Percentiles rank a stretch among this genome's conserved stretches.
Conservation (phyloP, 2,329 filamentous ascomycete genomes). For the Calcarisporium arbuscula region DNA sequence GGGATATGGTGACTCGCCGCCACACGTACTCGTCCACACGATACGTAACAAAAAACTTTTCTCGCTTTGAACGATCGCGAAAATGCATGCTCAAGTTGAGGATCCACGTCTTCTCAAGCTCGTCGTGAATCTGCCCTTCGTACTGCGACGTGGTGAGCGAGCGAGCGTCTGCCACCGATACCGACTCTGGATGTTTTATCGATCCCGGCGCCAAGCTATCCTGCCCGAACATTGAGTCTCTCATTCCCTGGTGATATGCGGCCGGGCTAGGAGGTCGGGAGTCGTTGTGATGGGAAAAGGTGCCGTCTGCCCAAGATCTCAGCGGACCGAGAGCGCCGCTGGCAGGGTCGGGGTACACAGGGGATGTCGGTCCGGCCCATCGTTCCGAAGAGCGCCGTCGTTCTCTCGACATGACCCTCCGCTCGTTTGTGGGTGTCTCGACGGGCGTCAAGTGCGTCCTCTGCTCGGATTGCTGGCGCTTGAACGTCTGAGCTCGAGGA, state of each 20-base stretch:
- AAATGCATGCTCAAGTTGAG: conserved; percentile 98
- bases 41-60: conserved; percentile 98
- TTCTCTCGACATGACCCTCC: conserved; percentile 65
- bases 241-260: no score
- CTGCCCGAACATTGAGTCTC: no score
- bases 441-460: conserved; percentile 66
- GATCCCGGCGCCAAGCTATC: conserved; percentile 15
- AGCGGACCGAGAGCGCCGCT: no score
- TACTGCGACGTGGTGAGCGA: conserved; percentile 49
- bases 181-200: conserved; percentile 22
- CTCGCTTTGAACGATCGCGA: conserved; percentile 81
- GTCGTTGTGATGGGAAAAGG: no score
- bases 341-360: conserved; percentile 27
- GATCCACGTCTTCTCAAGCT: conserved; percentile 87
- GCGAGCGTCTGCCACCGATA: conserved; percentile 33
- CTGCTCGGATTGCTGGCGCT: conserved; percentile 74
- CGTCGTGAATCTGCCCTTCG: conserved; percentile 63
- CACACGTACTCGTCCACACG: conserved; percentile 73
- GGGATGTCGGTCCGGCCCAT: conserved; percentile 15
- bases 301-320: no score
- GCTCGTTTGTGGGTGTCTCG: conserved; percentile 56
- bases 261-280: no score
- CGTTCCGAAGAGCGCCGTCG: conserved; percentile 35
- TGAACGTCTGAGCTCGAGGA: conserved; percentile 72
- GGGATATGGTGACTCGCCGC: conserved; percentile 85